These are phyloP conservation scores for Cutaneotrichosporon spelunceum DNA, from an alignment of 1,284 basidiomycete genomes.

Conservation along the genomic window DNA sequence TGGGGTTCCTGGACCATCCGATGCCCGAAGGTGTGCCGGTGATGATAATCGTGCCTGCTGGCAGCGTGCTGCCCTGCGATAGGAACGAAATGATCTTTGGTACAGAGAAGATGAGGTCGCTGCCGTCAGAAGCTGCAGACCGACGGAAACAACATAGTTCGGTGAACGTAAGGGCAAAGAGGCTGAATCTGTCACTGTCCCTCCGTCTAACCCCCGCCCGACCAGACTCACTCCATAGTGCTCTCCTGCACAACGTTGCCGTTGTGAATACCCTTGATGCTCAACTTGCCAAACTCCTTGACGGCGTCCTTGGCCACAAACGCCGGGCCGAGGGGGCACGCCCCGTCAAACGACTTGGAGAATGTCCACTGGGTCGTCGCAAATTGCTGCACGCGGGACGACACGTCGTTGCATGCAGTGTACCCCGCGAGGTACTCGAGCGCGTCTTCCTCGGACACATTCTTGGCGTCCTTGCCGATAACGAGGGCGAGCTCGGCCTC, in stretches of 20 bases:
- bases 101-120: constrained; percentile 52
- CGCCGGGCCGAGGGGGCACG: constrained; percentile 52
- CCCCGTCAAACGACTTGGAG: constrained; percentile 51
- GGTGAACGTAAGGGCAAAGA: constrained; percentile 8
- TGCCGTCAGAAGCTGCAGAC: constrained; percentile 34
- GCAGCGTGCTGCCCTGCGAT: constrained; percentile 79
- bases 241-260: constrained; percentile 47
- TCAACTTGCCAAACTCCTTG: constrained; percentile 30
- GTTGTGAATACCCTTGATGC: constrained; percentile 43
- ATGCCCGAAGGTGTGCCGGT: constrained; percentile 57
- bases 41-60: constrained; percentile 74
- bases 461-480: constrained; percentile 73
- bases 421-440: constrained; percentile 72
- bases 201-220: background rate
- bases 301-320: constrained; percentile 40
- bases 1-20: constrained; percentile 46
- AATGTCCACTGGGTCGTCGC: constrained; percentile 48
- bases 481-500: constrained; percentile 84
- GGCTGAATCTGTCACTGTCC: no score
- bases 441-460: constrained; percentile 73
- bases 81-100: constrained; percentile 61
- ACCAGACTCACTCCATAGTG: constrained; percentile 40
- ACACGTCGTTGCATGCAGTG: constrained; percentile 53
- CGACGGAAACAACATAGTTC: no score
- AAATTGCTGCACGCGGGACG: constrained; percentile 42